These are phyloP conservation scores for Alternaria rosae DNA, from an alignment of 2,329 filamentous ascomycete species.

Conservation along the genomic window DNA sequence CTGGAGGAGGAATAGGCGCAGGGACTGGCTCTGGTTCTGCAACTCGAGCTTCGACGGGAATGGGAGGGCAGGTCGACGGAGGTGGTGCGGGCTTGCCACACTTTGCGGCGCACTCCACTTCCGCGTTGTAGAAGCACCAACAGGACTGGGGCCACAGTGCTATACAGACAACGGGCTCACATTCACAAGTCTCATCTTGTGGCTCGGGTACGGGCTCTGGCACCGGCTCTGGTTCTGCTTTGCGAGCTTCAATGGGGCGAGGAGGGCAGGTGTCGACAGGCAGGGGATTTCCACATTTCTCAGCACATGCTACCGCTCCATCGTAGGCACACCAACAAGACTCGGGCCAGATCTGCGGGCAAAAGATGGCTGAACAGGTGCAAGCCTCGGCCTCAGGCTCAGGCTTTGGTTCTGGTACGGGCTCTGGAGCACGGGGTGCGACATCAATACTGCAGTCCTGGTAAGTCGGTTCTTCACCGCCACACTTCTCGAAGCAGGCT, in stretches of 20 bases:
- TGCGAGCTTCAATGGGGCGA: not conserved
- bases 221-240: not conserved
- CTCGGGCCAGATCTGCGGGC: slow-evolving; percentile 32
- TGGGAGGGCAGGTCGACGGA: slow-evolving; percentile 8
- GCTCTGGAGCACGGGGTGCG: not conserved
- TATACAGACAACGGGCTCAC: slow-evolving; percentile 28
- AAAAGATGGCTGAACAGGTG: slow-evolving; percentile 27
- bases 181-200: slow-evolving; percentile 23
- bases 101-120: slow-evolving; percentile 25
- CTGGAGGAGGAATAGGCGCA: not conserved
- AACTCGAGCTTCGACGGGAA: not conserved
- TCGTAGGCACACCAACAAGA: slow-evolving; percentile 41
- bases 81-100: slow-evolving; percentile 27
- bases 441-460: not conserved
- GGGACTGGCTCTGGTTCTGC: not conserved
- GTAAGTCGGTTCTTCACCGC: not conserved
- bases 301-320: slow-evolving; percentile 31
- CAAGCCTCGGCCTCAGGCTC: slow-evolving; percentile 2
- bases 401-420: not conserved
- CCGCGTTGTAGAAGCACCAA: slow-evolving; percentile 34
- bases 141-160: slow-evolving; percentile 39
- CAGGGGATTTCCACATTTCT: slow-evolving; percentile 32
- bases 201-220: not conserved
- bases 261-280: slow-evolving; percentile 1
- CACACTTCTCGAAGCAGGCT: not conserved